Base-by-base conservation (phyloP, 23 red algal genomes). In the Agarophyton chilense region DNA sequence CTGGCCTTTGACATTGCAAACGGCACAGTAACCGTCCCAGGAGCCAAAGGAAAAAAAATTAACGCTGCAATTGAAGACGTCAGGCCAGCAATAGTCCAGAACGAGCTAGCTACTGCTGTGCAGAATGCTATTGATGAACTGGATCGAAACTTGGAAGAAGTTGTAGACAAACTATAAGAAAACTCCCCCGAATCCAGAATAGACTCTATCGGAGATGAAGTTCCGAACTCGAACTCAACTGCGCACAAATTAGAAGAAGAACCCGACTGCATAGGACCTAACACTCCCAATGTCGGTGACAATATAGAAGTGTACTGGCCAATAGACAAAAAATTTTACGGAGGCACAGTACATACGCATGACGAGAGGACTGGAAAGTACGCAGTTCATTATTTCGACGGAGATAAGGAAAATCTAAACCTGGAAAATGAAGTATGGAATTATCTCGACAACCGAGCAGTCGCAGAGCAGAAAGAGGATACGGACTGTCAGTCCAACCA, bases 231-330 rank as follows among this genome's bases (percentile, higher is more conserved):
- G n/a, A n/a, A n/a, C n/a, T n/a, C n/a, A n/a, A n/a, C n/a, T n/a
- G n/a, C n/a, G 44, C 44, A 47, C 12, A 47, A 47, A 47, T 6
- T 74, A 44, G 19, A 22, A 42, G 68, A 47, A 45, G 68, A 74
- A 10, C 21, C 21, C 10, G 40, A 25, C 22, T 3, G 3, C 21
- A 74, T 74, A 3, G 68, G 68, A 0, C 68, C 38, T 5, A 4
- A 74, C 1, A 26, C 4, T 9, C 68, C 0, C 8, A 74, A 39
- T 16, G 25, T 80, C 6, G 77, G 77, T 2, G 77, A 80, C 29
- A 0, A 60, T 1, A 60, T 58, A 9, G 32, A 60, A 80, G 47
- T 80, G 13, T 58, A 80, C 29, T 80, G 77, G 51, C 52, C 77
- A 35, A 22, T 22, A 4, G 77, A 80, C 55, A 62, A 80, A 4